Base-by-base conservation (phyloP, 352 stramenopile species). In the Pythium sp. region DNA sequence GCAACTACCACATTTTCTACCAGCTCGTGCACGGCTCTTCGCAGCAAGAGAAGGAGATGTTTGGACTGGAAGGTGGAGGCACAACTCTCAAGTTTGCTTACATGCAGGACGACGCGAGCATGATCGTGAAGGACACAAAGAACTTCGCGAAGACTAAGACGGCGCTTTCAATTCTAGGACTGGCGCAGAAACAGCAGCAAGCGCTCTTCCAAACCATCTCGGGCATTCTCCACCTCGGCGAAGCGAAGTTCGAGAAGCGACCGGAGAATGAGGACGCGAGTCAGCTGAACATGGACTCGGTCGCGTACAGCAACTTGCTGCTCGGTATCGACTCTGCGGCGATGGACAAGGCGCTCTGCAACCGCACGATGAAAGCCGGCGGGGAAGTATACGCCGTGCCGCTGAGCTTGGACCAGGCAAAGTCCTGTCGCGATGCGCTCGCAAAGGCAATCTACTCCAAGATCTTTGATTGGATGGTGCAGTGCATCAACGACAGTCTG, bases 1-100 rank as follows among this genome's bases (percentile, higher is more conserved):
- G 96, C 54, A 98, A 98, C 72, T 98, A 98, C 75, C 95, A 98
- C 75, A 98, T 99, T 80, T 98, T 98, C 75, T 98, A 98, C 74
- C 87, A 98, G 69, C 75, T 98, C 12, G 58, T 91, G 32, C 73
- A 85, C 22, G 81, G 79, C 72, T 74, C 74, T 53, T 77, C 76
- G 59, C 69, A 59, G 11, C 58, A 75, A 64, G 77, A 82, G 51
- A 69, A 87, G 68, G 67, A 82, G 46, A 59, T 72, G 12, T 76
- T 82, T 47, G 76, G 77, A 8, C 72, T 93, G 22, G 72, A 76
- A 5, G 70, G 72, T 20, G 67, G 67, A 1, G 49, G 41, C 41
- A n/a, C 41, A 15, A 47, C 41, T 4, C 41, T 57, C 64, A 66
- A 22, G 49, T 91, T 82, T 56, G 55, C 69, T 9, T 96, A 95